Evolutionary conservation across 1,284 basidiomycete species (phyloP).

Genomic region (Pseudozyma flocculosa): DNA sequence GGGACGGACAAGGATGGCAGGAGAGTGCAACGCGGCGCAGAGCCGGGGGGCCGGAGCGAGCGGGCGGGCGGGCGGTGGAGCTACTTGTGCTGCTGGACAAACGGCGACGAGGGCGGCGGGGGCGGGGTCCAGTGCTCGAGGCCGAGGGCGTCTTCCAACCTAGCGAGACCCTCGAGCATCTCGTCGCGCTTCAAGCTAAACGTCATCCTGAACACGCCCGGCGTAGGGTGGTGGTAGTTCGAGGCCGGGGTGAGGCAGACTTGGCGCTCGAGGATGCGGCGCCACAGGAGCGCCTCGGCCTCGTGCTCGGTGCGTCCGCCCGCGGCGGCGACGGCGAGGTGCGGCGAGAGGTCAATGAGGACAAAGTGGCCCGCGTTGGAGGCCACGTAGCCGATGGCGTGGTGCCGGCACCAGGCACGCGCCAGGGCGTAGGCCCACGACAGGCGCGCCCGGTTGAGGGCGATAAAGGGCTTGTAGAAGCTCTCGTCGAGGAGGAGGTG

Average conservation of each 20-base stretch:
- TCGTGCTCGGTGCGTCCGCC: neutral
- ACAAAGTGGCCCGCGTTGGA: conserved; percentile 60
- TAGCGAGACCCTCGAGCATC: neutral
- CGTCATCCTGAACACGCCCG: neutral
- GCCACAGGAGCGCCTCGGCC: conserved; percentile 17
- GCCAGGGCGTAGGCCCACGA: conserved; percentile 11
- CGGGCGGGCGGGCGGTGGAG: too few species aligned
- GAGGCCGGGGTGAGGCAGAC: conserved; percentile 6
- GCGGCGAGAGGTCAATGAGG: conserved; percentile 79
- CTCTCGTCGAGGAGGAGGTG: conserved; percentile 23
- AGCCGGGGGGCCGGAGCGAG: too few species aligned
- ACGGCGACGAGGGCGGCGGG: too few species aligned
- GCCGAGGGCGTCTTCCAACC: neutral
- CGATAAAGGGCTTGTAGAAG: conserved; percentile 60
- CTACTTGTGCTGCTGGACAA: too few species aligned
- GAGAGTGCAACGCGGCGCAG: too few species aligned
- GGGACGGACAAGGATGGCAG: too few species aligned
- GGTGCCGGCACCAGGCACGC: conserved; percentile 10
- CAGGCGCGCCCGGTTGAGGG: conserved; percentile 60
- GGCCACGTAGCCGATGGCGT: conserved; percentile 10
- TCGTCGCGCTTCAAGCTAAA: neutral
- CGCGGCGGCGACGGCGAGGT: conserved; percentile 67
- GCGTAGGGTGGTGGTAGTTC: conserved; percentile 1
- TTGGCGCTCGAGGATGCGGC: conserved; percentile 1
- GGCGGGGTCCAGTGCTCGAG: neutral